Evolutionary conservation across 2,329 filamentous ascomycete genomes (phyloP), one percentile per base, ranked within the genome.

Genomic region (Calonectria hongkongensis): DNA sequence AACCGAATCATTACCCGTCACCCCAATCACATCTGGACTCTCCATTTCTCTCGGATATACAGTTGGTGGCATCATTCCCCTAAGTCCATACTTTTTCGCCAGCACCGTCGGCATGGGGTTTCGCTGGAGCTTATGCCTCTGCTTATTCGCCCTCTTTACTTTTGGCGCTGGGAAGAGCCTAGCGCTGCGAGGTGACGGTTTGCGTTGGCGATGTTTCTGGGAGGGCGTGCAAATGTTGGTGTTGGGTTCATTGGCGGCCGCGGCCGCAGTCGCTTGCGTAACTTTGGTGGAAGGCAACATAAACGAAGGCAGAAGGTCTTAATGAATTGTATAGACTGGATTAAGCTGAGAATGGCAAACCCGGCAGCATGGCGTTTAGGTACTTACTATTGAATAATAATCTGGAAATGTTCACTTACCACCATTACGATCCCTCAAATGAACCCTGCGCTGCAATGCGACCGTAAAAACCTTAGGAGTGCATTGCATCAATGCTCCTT

Each of bases 41-140:
- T 92, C 89, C 0, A 90, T 93, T 48, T 89, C 91, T 0, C 76
- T 89, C 2, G 91, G 91, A 0, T 94, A 93, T 76, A 87, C 92
- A 43, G 81, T 92, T 2, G 92, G 92, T 5, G 92, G 92, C 0
- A 85, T 92, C 70, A 87, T 93, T 33, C 91, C 92, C 0, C 83
- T 93, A 13, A 81, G 91, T 28, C 92, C 92, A 0, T 93, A 93
- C 80, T 89, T 93, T 71, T 89, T 92, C 67, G 81, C 85, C 18
- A 56, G 74, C 2, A 83, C 81, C 2, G 83, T 87, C 0, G 82
- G 79, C 0, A 65, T 78, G 6, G 86, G 84, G 1, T 82, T 94
- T 33, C 86, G 85, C 16, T 89, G 88, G 82, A 91, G 89, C 51
- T 87, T 90, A 10, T 84, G 81, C 0, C 82, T 91, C 4, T 92